Percentiles rank a stretch among this genome's conserved stretches.
Conservation (phyloP, 2,329 filamentous ascomycete species). For the Elsinoe perseae region DNA sequence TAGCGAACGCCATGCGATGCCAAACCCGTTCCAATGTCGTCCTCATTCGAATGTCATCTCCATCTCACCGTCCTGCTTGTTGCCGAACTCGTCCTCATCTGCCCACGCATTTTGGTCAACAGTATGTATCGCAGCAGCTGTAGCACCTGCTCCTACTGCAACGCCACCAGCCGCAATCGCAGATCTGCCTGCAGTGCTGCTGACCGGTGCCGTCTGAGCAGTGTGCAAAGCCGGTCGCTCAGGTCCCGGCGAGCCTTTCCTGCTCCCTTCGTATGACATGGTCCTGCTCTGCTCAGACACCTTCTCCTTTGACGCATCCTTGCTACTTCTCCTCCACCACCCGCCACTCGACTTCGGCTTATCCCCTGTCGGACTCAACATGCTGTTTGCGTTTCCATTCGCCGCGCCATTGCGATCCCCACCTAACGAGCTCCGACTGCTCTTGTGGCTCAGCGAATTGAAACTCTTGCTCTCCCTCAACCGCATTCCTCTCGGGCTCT, state of each 20-base stretch:
- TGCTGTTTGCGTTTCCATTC: slow-evolving; percentile 19
- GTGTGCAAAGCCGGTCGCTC: slow-evolving; percentile 21
- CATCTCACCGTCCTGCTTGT: slow-evolving; percentile 36
- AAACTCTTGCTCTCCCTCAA: slow-evolving; percentile 34
- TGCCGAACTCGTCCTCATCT: slow-evolving; percentile 41
- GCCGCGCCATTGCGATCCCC: background rate
- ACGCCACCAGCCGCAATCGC: background rate
- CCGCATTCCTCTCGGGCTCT: slow-evolving; percentile 35
- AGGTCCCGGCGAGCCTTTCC: background rate
- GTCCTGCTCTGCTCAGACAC: background rate
- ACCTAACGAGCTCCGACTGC: slow-evolving; percentile 6
- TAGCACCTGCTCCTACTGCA: background rate
- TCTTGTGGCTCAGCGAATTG: slow-evolving; percentile 14
- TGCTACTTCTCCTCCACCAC: slow-evolving; percentile 3
- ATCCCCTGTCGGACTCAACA: slow-evolving; percentile 22
- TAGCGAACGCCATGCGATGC: slow-evolving; percentile 7
- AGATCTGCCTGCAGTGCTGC: slow-evolving; percentile 17
- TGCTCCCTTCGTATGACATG: background rate
- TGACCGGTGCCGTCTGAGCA: slow-evolving; percentile 26
- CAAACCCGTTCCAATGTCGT: slow-evolving; percentile 12
- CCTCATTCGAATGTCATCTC: slow-evolving; percentile 42
- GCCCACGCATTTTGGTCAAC: slow-evolving; percentile 40
- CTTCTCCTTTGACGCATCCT: slow-evolving; percentile 10
- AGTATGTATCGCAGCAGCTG: background rate
- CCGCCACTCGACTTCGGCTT: slow-evolving; percentile 20